These are phyloP conservation scores for Penicillium occitanis DNA, from an alignment of 2,329 filamentous ascomycete species.

Conservation along the genomic window DNA sequence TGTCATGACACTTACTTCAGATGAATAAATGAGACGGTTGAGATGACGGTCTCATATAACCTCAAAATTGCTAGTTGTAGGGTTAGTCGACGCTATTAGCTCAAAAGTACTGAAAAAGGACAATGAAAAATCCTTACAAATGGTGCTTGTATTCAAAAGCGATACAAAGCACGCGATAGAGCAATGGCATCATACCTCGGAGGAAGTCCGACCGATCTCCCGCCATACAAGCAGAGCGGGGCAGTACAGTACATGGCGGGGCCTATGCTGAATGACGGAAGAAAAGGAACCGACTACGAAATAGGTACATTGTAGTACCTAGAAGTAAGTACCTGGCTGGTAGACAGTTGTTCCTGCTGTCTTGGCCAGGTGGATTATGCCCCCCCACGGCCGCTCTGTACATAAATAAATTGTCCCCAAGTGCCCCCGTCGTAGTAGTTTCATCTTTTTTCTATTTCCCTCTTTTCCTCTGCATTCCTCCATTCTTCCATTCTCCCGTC, in stretches of 20 bases:
- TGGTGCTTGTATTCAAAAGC: not conserved
- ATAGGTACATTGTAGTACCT: not conserved
- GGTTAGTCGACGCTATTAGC: not conserved
- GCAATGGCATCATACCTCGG: constrained; percentile 15
- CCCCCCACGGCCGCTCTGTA: not conserved
- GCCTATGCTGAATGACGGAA: constrained; percentile 3
- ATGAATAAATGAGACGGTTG: not conserved
- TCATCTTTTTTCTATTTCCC: not conserved
- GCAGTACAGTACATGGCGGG: constrained; percentile 4
- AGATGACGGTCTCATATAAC: not conserved
- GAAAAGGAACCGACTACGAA: not conserved
- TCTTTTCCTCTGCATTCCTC: not conserved
- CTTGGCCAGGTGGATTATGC: not conserved
- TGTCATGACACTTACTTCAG: not conserved
- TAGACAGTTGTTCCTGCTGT: not conserved
- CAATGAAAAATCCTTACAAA: not conserved
- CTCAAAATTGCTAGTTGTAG: not conserved
- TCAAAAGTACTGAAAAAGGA: not conserved
- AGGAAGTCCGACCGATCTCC: constrained; percentile 14
- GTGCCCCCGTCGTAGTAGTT: not conserved
- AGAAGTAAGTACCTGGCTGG: not conserved
- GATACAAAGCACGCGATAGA: not conserved
- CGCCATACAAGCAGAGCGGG: not conserved
- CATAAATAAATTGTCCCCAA: not conserved
- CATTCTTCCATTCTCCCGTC: not conserved